Base-by-base conservation (phyloP, 257 asterid species). In the Parsonsia alboflavescens region DNA sequence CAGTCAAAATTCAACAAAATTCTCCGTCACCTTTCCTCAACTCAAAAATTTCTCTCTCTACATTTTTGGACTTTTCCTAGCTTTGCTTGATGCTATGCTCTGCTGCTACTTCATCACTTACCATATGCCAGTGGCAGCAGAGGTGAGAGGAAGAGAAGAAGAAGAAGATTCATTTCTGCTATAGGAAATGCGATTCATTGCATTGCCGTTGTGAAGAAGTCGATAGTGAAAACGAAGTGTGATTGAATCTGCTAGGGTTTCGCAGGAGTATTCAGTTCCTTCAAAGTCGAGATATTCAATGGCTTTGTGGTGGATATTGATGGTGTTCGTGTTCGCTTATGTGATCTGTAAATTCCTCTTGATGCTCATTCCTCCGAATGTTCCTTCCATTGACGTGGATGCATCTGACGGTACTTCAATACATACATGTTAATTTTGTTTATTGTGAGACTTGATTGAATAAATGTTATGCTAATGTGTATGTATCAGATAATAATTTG, bases 231-330 rank as follows among this genome's bases (percentile, higher is more conserved):
- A 41, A 42, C 57, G 26, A 15, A 13, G 16, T 6, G 6, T 58
- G n/a, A n/a, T 59, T 17, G 19, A 15, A n/a, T 58, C 21, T 6
- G 45, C 46, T 72, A 77, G 81, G 77, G 74, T 58, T 48, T 64
- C 59, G 7, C 44, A 12, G 22, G 24, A 7, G 2, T 1, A 0
- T 11, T 42, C 41, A 6, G 46, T 72, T 58, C 30, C 28, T 52
- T 73, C 21, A 45, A 33, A 48, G 11, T 44, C 24, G n/a, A 12
- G 19, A 6, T 22, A 33, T 53, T 30, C 83, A 79, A 95, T 95
- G 99, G 93, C 97, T 88, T 92, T 92, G 82, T 92, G 96, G 99
- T 92, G 97, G 98, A 84, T 90, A 83, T 73, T 92, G 78, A 49
- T 88, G 61, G 97, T 92, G 50, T 28, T 88, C 70, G 96, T 84